These are phyloP conservation scores for Tylopilus balloui DNA, from an alignment of 768 basidiomycete genomes.

Conservation along the genomic window DNA sequence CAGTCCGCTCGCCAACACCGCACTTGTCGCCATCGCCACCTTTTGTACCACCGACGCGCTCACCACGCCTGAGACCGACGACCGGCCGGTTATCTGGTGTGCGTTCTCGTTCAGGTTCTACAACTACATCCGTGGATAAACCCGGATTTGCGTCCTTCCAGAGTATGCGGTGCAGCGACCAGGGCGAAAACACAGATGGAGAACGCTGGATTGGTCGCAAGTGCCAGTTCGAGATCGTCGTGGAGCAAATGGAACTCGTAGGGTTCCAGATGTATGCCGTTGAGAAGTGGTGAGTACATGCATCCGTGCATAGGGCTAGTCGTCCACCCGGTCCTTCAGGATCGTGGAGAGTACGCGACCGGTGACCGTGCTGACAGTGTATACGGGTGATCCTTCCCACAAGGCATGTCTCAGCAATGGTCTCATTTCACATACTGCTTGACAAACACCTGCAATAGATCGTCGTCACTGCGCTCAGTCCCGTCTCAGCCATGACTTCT, in stretches of 20 bases:
- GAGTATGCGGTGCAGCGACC: slow-evolving; percentile 3
- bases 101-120: slow-evolving; percentile 33
- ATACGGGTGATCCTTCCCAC: slow-evolving; percentile 71
- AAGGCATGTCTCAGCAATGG: slow-evolving; percentile 37
- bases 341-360: slow-evolving; percentile 62
- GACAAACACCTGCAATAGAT: slow-evolving; percentile 40
- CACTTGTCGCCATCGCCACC: slow-evolving; percentile 5
- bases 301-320: not conserved
- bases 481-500: slow-evolving; percentile 37
- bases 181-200: slow-evolving; percentile 19
- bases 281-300: slow-evolving; percentile 64
- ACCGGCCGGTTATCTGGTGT: slow-evolving; percentile 27
- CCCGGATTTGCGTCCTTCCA: slow-evolving; percentile 6
- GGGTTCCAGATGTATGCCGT: slow-evolving; percentile 85
- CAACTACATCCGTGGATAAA: slow-evolving; percentile 18
- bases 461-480: slow-evolving; percentile 52
- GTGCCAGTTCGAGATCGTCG: slow-evolving; percentile 46
- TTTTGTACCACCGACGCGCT: slow-evolving; percentile 17
- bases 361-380: slow-evolving; percentile 63
- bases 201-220: slow-evolving; percentile 44
- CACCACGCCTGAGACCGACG: slow-evolving; percentile 22
- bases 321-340: slow-evolving; percentile 35
- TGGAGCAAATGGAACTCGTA: slow-evolving; percentile 41
- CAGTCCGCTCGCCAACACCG: slow-evolving; percentile 26
- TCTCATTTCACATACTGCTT: slow-evolving; percentile 6